A percentile compares a stretch with the other conserved stretches of the same genome.
Evolutionary conservation across 169 alveolate species (phyloP).

Genomic region (Cryptosporidium tyzzeri): DNA sequence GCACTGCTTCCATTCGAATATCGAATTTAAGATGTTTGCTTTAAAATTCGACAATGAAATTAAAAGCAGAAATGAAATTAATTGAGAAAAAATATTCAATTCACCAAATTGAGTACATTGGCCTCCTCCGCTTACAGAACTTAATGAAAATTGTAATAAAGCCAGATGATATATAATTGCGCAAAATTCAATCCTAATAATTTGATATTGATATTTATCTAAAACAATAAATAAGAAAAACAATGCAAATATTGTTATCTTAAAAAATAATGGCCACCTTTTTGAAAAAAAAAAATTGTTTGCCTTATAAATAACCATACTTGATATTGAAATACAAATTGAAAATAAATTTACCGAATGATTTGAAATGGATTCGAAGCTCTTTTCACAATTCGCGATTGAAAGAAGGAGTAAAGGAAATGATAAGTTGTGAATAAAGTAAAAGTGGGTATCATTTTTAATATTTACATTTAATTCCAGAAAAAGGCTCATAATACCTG

Average conservation of each 20-base stretch:
- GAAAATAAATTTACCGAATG: constrained; percentile 23
- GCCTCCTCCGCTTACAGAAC: background rate
- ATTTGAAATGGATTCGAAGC: background rate
- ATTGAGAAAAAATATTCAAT: constrained; percentile 54
- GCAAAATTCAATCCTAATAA: background rate
- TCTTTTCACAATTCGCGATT: constrained; percentile 2
- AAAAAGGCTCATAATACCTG: constrained; percentile 2
- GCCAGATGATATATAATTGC: constrained; percentile 30
- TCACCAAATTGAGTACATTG: constrained; percentile 51
- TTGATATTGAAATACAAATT: constrained; percentile 32
- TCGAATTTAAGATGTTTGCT: background rate
- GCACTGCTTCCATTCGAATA: constrained; percentile 32
- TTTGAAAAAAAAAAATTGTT: background rate
- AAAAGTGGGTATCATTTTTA: constrained; percentile 10
- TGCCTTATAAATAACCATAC: background rate
- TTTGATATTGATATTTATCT: background rate
- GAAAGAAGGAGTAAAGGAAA: constrained; percentile 55
- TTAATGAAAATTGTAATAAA: constrained; percentile 13
- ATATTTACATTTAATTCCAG: background rate
- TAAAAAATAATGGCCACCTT: background rate
- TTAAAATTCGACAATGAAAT: constrained; percentile 25
- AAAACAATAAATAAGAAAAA: background rate
- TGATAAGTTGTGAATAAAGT: constrained; percentile 39
- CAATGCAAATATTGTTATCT: background rate
- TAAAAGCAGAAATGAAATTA: constrained; percentile 23